Evolutionary conservation across 192 early-diverging fungal genomes (phyloP).

Genomic region (Rhizoclosmatium sp.): DNA sequence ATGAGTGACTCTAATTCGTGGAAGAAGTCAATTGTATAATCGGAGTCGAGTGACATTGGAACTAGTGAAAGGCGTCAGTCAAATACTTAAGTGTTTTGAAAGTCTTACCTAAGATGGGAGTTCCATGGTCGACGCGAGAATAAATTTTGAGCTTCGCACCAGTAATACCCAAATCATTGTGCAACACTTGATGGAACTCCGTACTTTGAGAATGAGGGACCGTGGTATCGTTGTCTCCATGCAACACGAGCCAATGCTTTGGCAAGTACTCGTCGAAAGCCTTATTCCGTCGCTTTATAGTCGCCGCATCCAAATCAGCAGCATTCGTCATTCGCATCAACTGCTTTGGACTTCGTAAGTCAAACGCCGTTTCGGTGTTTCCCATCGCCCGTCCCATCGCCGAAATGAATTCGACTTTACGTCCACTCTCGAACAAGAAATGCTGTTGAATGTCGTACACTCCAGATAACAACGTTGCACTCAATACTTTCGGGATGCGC

Average conservation of each 20-base stretch:
- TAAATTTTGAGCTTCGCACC: constrained; percentile 13
- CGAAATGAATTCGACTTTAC: constrained; percentile 54
- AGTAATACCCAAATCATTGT: constrained; percentile 12
- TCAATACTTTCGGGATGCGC: constrained; percentile 16
- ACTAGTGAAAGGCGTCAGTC: not conserved
- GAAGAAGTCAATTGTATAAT: constrained; percentile 4
- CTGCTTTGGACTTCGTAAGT: constrained; percentile 16
- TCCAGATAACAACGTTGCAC: constrained; percentile 44
- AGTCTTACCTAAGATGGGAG: constrained; percentile 15
- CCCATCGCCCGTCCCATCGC: constrained; percentile 41
- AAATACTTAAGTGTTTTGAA: not conserved
- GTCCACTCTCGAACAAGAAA: constrained; percentile 41
- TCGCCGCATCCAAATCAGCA: not conserved
- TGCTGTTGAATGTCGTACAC: constrained; percentile 51
- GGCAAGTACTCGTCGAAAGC: constrained; percentile 25
- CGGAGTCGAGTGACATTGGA: constrained; percentile 18
- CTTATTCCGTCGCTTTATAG: not conserved
- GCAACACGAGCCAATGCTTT: constrained; percentile 34
- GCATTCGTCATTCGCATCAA: not conserved
- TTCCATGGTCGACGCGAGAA: constrained; percentile 10
- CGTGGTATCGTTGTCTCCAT: constrained; percentile 41
- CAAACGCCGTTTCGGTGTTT: not conserved
- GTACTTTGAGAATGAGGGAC: constrained; percentile 34
- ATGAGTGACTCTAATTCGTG: not conserved
- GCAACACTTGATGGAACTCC: constrained; percentile 27